A percentile compares a stretch with the other conserved stretches of the same genome.
Conservation (phyloP, 495 filamentous ascomycete genomes). For the Cenococcum geophilum region DNA sequence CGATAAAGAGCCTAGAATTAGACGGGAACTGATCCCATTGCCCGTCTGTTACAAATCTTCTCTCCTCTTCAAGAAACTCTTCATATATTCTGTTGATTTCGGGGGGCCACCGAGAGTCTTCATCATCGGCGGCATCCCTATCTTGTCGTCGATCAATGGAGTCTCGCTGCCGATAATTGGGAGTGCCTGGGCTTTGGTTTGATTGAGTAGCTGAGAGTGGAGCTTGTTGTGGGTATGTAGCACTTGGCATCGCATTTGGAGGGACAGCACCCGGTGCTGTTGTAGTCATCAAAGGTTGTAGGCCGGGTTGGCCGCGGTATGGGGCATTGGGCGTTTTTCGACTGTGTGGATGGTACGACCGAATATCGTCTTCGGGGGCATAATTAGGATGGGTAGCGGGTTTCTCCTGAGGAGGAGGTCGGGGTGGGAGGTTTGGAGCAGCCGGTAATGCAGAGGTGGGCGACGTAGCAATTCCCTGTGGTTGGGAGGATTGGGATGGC, state of each 20-base stretch:
- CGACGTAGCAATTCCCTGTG: constrained; percentile 24
- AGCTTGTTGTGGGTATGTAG: constrained; percentile 5
- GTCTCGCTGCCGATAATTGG: constrained; percentile 24
- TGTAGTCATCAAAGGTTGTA: constrained; percentile 44
- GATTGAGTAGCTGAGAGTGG: constrained; percentile 36
- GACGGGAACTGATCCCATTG: constrained; percentile 90
- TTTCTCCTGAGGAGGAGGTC: constrained; percentile 50
- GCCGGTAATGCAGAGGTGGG: constrained; percentile 43
- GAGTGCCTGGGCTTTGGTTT: constrained; percentile 36
- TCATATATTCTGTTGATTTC: constrained; percentile 72
- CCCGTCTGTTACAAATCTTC: constrained; percentile 75
- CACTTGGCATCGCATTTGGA: not conserved
- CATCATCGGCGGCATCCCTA: constrained; percentile 21
- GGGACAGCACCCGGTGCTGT: constrained; percentile 41
- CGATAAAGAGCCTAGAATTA: constrained; percentile 83
- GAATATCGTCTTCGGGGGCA: constrained; percentile 50
- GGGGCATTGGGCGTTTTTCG: constrained; percentile 42
- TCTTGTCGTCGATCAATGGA: constrained; percentile 26
- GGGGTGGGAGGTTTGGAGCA: constrained; percentile 49
- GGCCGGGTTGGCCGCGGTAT: constrained; percentile 42
- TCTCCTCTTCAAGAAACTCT: constrained; percentile 71
- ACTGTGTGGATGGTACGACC: constrained; percentile 52
- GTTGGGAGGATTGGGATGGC: constrained; percentile 11
- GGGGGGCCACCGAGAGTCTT: constrained; percentile 48
- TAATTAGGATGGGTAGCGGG: constrained; percentile 55